phyloP scores from a whole-genome alignment of 345 rosid genomes.

The Gossypium turneri region DNA sequence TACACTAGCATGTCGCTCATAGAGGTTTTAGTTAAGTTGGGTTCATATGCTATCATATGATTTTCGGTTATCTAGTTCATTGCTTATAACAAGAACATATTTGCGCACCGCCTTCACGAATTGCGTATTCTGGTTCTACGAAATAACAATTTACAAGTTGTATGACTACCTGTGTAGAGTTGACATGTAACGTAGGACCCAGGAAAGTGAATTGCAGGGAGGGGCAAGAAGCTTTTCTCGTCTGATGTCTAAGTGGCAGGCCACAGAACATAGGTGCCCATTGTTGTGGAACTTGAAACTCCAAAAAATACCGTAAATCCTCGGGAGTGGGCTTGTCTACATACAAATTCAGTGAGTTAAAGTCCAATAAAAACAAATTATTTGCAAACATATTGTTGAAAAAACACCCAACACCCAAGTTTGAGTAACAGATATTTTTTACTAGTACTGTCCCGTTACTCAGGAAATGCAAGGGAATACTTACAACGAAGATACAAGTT shows the following conservation, averaged over 20 bases:
- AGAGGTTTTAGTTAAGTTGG: background rate
- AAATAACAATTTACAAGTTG: background rate
- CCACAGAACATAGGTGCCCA: background rate
- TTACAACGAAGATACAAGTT: conserved; percentile 69
- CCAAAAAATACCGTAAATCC: background rate
- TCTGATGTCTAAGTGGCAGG: conserved; percentile 4
- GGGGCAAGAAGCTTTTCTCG: background rate
- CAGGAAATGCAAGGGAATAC: conserved; percentile 23
- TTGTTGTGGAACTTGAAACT: background rate
- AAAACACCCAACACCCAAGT: too few relatives aligned
- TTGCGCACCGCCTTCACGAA: too few relatives aligned
- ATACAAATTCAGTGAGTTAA: background rate
- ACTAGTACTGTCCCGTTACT: background rate
- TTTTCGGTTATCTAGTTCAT: too few relatives aligned
- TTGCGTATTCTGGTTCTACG: too few relatives aligned
- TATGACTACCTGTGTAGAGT: background rate
- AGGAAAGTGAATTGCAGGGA: background rate
- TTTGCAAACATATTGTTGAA: too few relatives aligned
- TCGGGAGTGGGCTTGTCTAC: background rate
- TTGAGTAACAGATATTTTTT: too few relatives aligned
- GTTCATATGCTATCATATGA: background rate
- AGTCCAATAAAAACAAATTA: background rate
- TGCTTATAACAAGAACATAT: too few relatives aligned
- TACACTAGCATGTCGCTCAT: background rate
- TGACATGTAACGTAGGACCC: background rate